A percentile compares a stretch with the other conserved stretches of the same genome.
Evolutionary conservation across 208 protist genomes (phyloP).

Genomic region (Leishmania guyanensis): DNA sequence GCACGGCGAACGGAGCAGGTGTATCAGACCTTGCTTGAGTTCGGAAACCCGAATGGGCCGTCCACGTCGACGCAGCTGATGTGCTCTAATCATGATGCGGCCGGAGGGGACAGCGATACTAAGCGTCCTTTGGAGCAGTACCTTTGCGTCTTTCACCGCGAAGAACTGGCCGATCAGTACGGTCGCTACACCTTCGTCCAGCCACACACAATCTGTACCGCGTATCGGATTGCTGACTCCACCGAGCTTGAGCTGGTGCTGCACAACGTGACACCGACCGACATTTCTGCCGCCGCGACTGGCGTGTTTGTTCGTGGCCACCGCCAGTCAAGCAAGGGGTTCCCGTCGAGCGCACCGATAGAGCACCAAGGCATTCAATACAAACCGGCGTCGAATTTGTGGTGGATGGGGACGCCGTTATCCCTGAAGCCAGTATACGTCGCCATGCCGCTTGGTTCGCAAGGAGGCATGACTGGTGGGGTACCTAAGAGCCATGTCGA

Average conservation of each 20-base stretch:
- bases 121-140: slow-evolving; percentile 41
- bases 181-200: slow-evolving; percentile 60
- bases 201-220: slow-evolving; percentile 58
- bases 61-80: background rate
- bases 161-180: slow-evolving; percentile 62
- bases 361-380: slow-evolving; percentile 40
- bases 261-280: slow-evolving; percentile 49
- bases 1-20: slow-evolving; percentile 21
- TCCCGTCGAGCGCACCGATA: slow-evolving; percentile 15
- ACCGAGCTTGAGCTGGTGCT: slow-evolving; percentile 58
- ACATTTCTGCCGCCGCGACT: slow-evolving; percentile 46
- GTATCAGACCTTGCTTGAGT: slow-evolving; percentile 19
- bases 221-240: slow-evolving; percentile 54
- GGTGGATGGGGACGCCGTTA: slow-evolving; percentile 82
- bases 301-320: slow-evolving; percentile 73
- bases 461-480: background rate
- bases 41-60: background rate
- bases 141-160: slow-evolving; percentile 78
- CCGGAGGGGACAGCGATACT: background rate
- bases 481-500: background rate
- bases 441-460: slow-evolving; percentile 4
- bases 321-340: slow-evolving; percentile 21
- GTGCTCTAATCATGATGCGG: background rate
- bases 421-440: slow-evolving; percentile 67
- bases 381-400: slow-evolving; percentile 56